Conservation (phyloP, 2,329 filamentous ascomycete genomes). For the Aschersonia sp. region DNA sequence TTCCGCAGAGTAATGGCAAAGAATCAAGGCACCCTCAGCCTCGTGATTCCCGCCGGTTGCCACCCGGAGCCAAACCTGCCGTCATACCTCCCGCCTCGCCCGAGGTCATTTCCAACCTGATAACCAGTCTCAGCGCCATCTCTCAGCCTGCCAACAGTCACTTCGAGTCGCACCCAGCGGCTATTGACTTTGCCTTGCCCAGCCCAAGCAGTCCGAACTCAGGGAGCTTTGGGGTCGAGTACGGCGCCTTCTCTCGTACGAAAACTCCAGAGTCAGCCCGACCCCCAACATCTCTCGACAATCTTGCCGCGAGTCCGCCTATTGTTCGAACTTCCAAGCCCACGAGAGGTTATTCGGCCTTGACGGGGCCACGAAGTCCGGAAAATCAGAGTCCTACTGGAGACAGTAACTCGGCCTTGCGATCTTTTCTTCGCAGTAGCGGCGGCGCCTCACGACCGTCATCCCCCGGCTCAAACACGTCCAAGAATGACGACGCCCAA, state of each 20-base stretch:
- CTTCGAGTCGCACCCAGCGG: slow-evolving; percentile 44
- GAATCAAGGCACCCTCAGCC: not conserved
- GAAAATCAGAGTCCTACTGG: slow-evolving; percentile 30
- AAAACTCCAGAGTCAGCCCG: slow-evolving; percentile 33
- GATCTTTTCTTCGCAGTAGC: slow-evolving; percentile 42
- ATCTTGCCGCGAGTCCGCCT: slow-evolving; percentile 49
- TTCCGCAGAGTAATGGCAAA: not conserved
- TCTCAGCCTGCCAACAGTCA: slow-evolving; percentile 53
- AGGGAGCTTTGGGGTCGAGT: slow-evolving; percentile 57
- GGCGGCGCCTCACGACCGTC: slow-evolving; percentile 35
- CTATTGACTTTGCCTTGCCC: slow-evolving; percentile 24
- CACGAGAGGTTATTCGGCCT: slow-evolving; percentile 57
- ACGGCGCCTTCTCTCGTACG: slow-evolving; percentile 46
- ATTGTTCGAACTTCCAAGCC: slow-evolving; percentile 71
- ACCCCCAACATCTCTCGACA: slow-evolving; percentile 35
- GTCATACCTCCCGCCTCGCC: slow-evolving; percentile 37
- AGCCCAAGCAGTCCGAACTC: slow-evolving; percentile 20
- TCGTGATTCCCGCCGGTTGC: slow-evolving; percentile 1
- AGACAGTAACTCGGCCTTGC: slow-evolving; percentile 38
- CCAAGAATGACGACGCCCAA: slow-evolving; percentile 40
- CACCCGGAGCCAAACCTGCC: slow-evolving; percentile 1
- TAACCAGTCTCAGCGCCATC: slow-evolving; percentile 55
- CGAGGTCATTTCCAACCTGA: slow-evolving; percentile 55
- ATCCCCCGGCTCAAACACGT: slow-evolving; percentile 40
- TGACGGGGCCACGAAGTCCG: slow-evolving; percentile 48